Evolutionary conservation across 306 rosid species (phyloP).

Genomic region (Lagenaria siceraria): DNA sequence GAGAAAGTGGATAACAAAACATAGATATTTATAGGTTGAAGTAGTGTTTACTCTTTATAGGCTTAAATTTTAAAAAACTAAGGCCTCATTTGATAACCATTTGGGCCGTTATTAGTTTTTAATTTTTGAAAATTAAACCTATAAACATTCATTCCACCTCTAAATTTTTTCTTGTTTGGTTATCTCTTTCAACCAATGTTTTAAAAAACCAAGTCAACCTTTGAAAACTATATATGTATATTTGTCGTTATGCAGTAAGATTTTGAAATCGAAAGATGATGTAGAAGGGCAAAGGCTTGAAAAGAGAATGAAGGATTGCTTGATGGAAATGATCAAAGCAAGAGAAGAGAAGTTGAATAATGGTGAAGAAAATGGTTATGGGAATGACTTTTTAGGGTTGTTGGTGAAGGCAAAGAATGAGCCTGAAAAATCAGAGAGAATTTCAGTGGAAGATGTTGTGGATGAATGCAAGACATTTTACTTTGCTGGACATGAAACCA

Average conservation of each 20-base stretch:
- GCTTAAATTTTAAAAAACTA: too few species aligned
- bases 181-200: too few species aligned
- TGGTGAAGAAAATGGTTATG: neutral
- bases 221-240: too few species aligned
- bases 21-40: too few species aligned
- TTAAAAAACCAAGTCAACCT: too few species aligned
- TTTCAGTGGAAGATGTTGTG: slow-evolving; percentile 7
- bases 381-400: neutral
- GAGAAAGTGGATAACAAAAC: too few species aligned
- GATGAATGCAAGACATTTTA: slow-evolving; percentile 28
- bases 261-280: neutral
- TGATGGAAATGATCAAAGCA: neutral
- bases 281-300: neutral
- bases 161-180: too few species aligned
- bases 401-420: neutral
- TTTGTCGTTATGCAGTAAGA: slow-evolving; percentile 4
- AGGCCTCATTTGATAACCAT: too few species aligned
- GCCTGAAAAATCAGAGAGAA: neutral
- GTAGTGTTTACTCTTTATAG: too few species aligned
- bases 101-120: too few species aligned
- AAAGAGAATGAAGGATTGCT: neutral
- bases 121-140: too few species aligned
- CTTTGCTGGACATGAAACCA: slow-evolving; percentile 29
- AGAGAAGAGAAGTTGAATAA: neutral
- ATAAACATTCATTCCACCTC: too few species aligned